Evolutionary conservation across 108 stramenopile species (phyloP), one percentile per base, ranked within the genome.

Genomic region (Nitzschia sp.): DNA sequence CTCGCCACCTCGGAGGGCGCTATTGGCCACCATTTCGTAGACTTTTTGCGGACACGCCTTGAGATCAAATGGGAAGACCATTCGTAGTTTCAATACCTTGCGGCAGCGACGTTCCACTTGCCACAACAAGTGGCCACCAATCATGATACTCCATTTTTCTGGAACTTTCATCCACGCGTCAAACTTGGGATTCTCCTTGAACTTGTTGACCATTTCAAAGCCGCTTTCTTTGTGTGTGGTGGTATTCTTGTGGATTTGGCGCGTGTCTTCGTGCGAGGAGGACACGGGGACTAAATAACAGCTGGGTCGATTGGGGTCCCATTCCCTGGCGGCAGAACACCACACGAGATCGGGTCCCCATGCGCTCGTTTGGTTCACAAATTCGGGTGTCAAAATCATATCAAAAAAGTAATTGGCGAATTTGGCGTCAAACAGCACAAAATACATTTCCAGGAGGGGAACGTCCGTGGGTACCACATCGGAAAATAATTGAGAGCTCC

Each of bases 361-460:
- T n/a, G 47, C 23, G 27, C 47, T 53, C 3, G 64, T 30, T 33
- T 65, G 64, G 19, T 45, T 38, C 36, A 61, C 3, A 61, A 44
- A 61, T 15, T 41, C 36, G 41, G 60, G 60, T 8, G 60, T 61
- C 54, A 66, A 46, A 2, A 66, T 33, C 31, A 38, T 41, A 25
- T 55, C 41, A 66, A 73, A 73, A 28, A 57, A 66, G 32, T 53
- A 47, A 22, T 45, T 46, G 17, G 65, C 64, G 58, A 73, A 73
- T 29, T 66, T 55, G n/a, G 33, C 55, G 56, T 73, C 66, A 66
- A 73, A 58, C 28, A 73, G 29, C 9, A 68, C 57, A 57, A 73
- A 68, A 28, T 73, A 68, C 48, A 59, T 48, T 59, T 67, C 72
- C 21, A 73, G 28, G 17, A 68, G 29, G 13, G 66, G 66, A 34